A percentile compares a stretch with the other conserved stretches of the same genome.
Conservation (phyloP, 306 rosid genomes). For the Sesbania bispinosa region DNA sequence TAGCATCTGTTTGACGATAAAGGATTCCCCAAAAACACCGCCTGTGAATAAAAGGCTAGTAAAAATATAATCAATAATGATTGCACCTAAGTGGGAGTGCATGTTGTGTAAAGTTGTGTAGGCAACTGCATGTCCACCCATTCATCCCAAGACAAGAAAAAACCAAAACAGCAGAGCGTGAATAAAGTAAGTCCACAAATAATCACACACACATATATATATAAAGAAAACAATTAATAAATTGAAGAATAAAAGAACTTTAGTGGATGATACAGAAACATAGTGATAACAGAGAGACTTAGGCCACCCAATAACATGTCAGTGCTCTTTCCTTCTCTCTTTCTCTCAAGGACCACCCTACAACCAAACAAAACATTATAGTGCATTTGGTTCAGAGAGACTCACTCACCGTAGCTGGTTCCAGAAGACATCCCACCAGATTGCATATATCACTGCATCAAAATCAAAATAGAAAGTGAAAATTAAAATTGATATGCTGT, state of each 20-base stretch:
- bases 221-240: too few relatives aligned
- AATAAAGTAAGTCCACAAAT: too few relatives aligned
- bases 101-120: too few relatives aligned
- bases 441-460: conserved; percentile 71
- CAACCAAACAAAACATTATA: background rate
- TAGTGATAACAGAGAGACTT: background rate
- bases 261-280: background rate
- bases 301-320: conserved; percentile 9
- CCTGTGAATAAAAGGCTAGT: conserved; percentile 54
- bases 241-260: too few relatives aligned
- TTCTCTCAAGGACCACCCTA: conserved; percentile 31
- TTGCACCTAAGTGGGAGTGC: conserved; percentile 12
- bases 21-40: conserved; percentile 82
- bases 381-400: background rate
- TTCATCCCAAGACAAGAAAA: too few relatives aligned
- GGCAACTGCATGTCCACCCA: too few relatives aligned
- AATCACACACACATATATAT: too few relatives aligned
- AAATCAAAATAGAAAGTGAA: too few relatives aligned
- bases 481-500: too few relatives aligned
- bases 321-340: background rate
- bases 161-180: too few relatives aligned
- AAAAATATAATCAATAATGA: conserved; percentile 22
- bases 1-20: conserved; percentile 78
- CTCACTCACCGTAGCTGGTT: conserved; percentile 87
- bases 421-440: conserved; percentile 76